Base-by-base conservation (phyloP, 1,284 basidiomycete species). In the Cutaneotrichosporon cutaneum region DNA sequence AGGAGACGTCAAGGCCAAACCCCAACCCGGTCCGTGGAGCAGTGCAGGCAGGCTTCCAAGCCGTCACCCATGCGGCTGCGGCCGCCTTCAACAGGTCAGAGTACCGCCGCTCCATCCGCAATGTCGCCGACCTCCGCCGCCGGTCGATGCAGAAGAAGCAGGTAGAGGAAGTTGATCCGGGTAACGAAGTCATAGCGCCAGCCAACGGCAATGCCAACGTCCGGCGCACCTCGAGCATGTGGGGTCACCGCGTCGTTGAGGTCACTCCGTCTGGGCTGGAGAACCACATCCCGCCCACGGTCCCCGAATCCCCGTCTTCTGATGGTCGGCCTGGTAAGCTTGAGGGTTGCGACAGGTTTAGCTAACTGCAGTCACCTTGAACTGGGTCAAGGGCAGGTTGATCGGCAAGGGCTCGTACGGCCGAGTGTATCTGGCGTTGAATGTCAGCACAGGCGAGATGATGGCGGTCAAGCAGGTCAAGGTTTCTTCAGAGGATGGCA, bases 391-490 rank as follows among this genome's bases (percentile, higher is more conserved):
- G 72, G 96, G 96, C 64, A 93, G 97, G 78, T 83, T 97, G 50
- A 97, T 99, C 68, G 96, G 96, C 47, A 93, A 91, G 73, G 96
- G 96, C 26, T 96, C 94, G 4, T 99, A 94, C 73, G 95, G 95
- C 8, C 87, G 90, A 55, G 96, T 99, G 32, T 99, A 97, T 74
- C 86, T 98, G 54, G 96, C 93, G 21, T 82, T 99, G 66, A 99
- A 99, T 77, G 92, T 91, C n/a, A 95, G 92, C 1, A 97, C 94
- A 0, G 95, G 95, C 60, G 95, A 99, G 79, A 95, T 98, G 90
- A 94, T 99, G 70, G 96, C 96, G 8, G 96, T 99, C 69, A 99
- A 99, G 81, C 96, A 99, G 80, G 96, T 99, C 54, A 95, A 98
- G 78, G 85, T 95, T 61, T 9, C 39, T n/a, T 8, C 39, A 42